Base-by-base conservation (phyloP, 768 basidiomycete species). In the Porphyrellus cyaneotinctus region DNA sequence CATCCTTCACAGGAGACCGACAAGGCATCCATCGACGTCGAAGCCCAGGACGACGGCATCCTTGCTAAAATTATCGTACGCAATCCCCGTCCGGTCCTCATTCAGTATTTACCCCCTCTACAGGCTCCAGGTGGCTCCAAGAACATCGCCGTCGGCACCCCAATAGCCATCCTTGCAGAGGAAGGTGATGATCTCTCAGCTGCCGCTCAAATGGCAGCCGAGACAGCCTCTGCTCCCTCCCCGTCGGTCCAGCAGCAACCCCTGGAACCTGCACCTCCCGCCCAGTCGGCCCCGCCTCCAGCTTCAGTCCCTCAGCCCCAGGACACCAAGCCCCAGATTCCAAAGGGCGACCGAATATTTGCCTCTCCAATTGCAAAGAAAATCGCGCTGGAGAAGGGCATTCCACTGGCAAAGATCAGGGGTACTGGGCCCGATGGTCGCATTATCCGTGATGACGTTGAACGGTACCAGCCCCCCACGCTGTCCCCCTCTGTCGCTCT, bases 1-100 rank as follows among this genome's bases (percentile, higher is more conserved):
- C 38, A 48, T 23, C 42, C 47, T 52, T 52, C 14, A 57, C 52
- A 95, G 93, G 97, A 99, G 87, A 99, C 97, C 49, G 97, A 99
- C 86, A 99, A 99, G 81, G 95, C 97, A 20, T 95, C 94, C 43
- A 98, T 99, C 72, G 97, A 99, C 74, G 95, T 99, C 32, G 97
- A 99, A 74, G 93, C 97, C 10, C 95, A 95, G 75, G 97, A 98
- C 38, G 97, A 99, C 61, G 97, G 97, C 61, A 74, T 98, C 58
- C 76, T 99, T 54, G 95, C 90, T 47, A 98, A 98, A 82, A 97
- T 99, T 61, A 85, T 99, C 50, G 95, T 94, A 73, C 52, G 91
- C 28, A 37, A 74, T 24, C 26, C 17, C 28, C 4, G 9, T 18
- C 11, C 18, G 26, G 11, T 41, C 15, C 20, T 0, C 31, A 31